These are phyloP conservation scores for Fusarium chaquense DNA, from an alignment of 2,329 filamentous ascomycete genomes.

Conservation along the genomic window DNA sequence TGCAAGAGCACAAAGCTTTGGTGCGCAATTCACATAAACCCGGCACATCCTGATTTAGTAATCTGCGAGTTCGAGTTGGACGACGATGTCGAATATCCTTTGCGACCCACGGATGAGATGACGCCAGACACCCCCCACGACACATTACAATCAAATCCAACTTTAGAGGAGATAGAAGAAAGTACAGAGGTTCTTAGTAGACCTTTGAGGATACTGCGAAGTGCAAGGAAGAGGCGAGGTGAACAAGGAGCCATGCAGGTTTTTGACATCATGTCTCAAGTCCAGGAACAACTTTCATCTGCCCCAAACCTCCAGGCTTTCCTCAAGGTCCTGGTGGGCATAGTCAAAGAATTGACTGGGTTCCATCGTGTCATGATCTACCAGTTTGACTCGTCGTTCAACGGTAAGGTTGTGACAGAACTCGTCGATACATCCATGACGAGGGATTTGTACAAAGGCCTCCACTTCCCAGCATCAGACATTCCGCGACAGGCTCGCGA, in stretches of 20 bases:
- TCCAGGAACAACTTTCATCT: slow-evolving; percentile 85
- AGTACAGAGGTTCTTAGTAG: slow-evolving; percentile 82
- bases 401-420: slow-evolving; percentile 89
- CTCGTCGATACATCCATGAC: slow-evolving; percentile 84
- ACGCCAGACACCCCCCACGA: slow-evolving; percentile 76
- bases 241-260: slow-evolving; percentile 89
- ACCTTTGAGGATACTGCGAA: slow-evolving; percentile 80
- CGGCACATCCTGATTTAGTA: slow-evolving; percentile 74
- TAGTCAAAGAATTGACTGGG: slow-evolving; percentile 89
- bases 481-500: slow-evolving; percentile 88
- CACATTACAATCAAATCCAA: slow-evolving; percentile 79
- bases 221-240: slow-evolving; percentile 78
- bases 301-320: slow-evolving; percentile 78
- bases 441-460: slow-evolving; percentile 85
- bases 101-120: slow-evolving; percentile 71
- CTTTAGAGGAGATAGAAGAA: slow-evolving; percentile 77
- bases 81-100: slow-evolving; percentile 76
- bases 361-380: slow-evolving; percentile 96
- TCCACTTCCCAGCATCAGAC: slow-evolving; percentile 90
- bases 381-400: slow-evolving; percentile 85
- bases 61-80: slow-evolving; percentile 92
- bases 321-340: slow-evolving; percentile 83
- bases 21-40: slow-evolving; percentile 86
- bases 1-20: slow-evolving; percentile 76
- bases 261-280: slow-evolving; percentile 91